Percentiles rank a stretch among this genome's conserved stretches.
Conservation (phyloP, 345 rosid genomes). For the Lagerstroemia speciosa region DNA sequence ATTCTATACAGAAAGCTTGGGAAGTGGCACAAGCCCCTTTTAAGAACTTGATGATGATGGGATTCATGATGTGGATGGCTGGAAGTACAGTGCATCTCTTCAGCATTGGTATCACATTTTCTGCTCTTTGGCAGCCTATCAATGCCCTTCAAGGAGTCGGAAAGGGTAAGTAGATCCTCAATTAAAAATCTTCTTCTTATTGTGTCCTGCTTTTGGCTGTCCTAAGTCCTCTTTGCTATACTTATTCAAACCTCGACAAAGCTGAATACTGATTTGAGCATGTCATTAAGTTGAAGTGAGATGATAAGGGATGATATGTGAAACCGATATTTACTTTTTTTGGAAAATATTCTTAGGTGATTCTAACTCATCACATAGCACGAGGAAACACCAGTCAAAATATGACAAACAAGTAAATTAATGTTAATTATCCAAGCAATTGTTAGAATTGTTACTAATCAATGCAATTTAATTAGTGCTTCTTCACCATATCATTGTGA, state of each 20-base stretch:
- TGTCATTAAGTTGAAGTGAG: neutral
- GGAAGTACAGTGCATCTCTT: constrained; percentile 97
- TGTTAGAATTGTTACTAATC: no score
- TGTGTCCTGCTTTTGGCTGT: no score
- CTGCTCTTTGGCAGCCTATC: constrained; percentile 98
- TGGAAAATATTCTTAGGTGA: no score
- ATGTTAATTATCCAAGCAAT: no score
- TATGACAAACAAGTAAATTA: no score
- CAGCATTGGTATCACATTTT: constrained; percentile 95
- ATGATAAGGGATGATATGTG: no score
- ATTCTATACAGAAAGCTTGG: constrained; percentile 82
- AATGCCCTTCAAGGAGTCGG: constrained; percentile 97
- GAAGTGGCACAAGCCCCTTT: constrained; percentile 98
- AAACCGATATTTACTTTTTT: neutral
- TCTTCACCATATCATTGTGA: no score
- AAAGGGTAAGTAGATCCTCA: constrained; percentile 52
- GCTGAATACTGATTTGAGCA: neutral
- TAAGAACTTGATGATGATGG: constrained; percentile 99
- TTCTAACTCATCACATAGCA: no score
- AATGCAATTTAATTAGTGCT: no score
- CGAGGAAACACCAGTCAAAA: no score
- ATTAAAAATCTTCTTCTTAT: neutral
- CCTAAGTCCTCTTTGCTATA: neutral
- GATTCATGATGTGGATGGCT: constrained; percentile 99
- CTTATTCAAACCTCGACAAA: neutral